phyloP scores from a whole-genome alignment of 2,329 filamentous ascomycete species.

The Helicocarpus griseus region DNA sequence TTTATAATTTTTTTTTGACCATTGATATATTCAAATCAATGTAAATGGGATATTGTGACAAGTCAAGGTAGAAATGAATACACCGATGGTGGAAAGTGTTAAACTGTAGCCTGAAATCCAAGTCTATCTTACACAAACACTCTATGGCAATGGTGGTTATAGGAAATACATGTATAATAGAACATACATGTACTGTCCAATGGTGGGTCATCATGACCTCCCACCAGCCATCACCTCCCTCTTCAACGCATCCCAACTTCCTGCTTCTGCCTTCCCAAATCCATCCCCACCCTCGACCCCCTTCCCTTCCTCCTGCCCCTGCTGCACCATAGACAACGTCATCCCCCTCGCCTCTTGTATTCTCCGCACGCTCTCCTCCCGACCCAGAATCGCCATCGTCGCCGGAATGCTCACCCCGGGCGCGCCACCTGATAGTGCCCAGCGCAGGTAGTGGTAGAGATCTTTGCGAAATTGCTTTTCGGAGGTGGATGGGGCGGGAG shows the following conservation, averaged over 20 bases:
- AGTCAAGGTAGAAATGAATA: too few species aligned
- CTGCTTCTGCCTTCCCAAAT: neutral
- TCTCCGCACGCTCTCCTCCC: constrained; percentile 39
- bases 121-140: too few species aligned
- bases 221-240: neutral
- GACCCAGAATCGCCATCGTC: constrained; percentile 47
- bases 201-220: neutral
- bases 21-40: too few species aligned
- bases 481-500: constrained; percentile 16
- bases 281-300: constrained; percentile 9
- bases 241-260: neutral
- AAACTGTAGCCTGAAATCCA: too few species aligned
- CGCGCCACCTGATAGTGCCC: constrained; percentile 44
- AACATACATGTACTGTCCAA: too few species aligned
- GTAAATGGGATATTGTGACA: too few species aligned
- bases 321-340: constrained; percentile 18
- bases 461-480: constrained; percentile 34
- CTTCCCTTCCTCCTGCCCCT: constrained; percentile 9
- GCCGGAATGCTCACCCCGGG: constrained; percentile 45
- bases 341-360: constrained; percentile 31
- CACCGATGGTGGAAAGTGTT: too few species aligned
- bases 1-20: too few species aligned
- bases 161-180: too few species aligned
- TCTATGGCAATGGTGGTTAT: too few species aligned
- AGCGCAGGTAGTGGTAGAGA: constrained; percentile 47